Base-by-base conservation (phyloP, 2,329 filamentous ascomycete genomes). In the Pseudopyricularia cyperi region DNA sequence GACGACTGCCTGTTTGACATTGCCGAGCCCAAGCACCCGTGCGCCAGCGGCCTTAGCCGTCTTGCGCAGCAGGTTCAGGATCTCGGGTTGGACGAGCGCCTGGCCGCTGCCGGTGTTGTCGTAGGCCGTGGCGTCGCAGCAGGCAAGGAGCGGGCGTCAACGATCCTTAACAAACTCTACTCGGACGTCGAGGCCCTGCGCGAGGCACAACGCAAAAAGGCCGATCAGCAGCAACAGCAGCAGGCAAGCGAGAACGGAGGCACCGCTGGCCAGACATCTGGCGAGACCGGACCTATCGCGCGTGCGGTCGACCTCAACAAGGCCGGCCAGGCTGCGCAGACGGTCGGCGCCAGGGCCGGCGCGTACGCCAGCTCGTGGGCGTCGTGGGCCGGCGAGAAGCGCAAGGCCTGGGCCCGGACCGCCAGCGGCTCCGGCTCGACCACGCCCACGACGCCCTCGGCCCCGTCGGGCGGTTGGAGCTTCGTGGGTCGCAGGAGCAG, bases 1-100 rank as follows among this genome's bases (percentile, higher is more conserved):
- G 90, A 96, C 62, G 83, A 83, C 15, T 86, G 95, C 61, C 76
- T 98, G 15, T 98, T 97, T 63, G 91, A 95, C 58, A 88, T 98
- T 56, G 86, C 94, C 14, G 89, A 95, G 62, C 93, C 93, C 2
- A 84, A 83, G 55, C 93, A 98, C 66, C 93, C 93, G 3, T 96
- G 88, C 65, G 90, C 90, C 1, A 93, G 93, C 26, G 91, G 89
- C 0, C 75, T 98, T 19, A 90, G 85, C 1, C 79, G 93, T 24
- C 77, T 98, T 33, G 83, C 89, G 34, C 87, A 94, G 65, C 93
- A 97, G 68, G 87, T 98, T 49, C 86, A 91, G 58, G 91, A 97
- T 55, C 76, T 97, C 48, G 90, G 97, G 64, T 76, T 97, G 2
- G 93, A 98, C 64, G 93, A 97, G 64, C 81, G 87, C 8, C 82